Conservation (phyloP, 345 rosid genomes). For the Arabis hirsuta region DNA sequence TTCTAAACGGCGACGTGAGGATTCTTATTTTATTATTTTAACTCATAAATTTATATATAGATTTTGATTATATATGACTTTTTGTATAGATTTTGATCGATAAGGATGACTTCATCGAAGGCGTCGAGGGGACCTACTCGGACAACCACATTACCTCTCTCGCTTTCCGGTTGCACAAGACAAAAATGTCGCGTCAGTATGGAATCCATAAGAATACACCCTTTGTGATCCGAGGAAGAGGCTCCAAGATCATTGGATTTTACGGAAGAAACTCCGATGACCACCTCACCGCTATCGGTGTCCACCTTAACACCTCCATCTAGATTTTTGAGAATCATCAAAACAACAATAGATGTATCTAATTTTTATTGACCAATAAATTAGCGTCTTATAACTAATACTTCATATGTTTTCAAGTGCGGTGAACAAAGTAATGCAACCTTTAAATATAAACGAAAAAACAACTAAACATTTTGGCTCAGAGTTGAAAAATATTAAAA, state of each 20-base stretch:
- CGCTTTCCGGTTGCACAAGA: not conserved
- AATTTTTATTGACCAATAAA: too few species aligned
- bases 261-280: not conserved
- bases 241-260: not conserved
- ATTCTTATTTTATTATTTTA: not conserved
- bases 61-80: not conserved
- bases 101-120: too few species aligned
- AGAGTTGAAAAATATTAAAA: too few species aligned
- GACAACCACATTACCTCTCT: not conserved
- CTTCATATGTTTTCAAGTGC: too few species aligned
- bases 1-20: not conserved
- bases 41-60: not conserved
- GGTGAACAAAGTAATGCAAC: too few species aligned
- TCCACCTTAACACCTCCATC: not conserved
- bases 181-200: fast-evolving
- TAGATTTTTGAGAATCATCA: not conserved
- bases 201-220: not conserved
- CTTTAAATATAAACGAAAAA: too few species aligned
- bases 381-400: too few species aligned
- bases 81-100: not conserved
- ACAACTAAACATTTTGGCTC: too few species aligned
- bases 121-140: not conserved
- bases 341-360: too few species aligned
- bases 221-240: not conserved
- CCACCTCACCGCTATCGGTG: not conserved